Evolutionary conservation across 1,139 yeast species (phyloP), one percentile per base, ranked within the genome.

Genomic region (Spencermartinsiella ligniputridi): DNA sequence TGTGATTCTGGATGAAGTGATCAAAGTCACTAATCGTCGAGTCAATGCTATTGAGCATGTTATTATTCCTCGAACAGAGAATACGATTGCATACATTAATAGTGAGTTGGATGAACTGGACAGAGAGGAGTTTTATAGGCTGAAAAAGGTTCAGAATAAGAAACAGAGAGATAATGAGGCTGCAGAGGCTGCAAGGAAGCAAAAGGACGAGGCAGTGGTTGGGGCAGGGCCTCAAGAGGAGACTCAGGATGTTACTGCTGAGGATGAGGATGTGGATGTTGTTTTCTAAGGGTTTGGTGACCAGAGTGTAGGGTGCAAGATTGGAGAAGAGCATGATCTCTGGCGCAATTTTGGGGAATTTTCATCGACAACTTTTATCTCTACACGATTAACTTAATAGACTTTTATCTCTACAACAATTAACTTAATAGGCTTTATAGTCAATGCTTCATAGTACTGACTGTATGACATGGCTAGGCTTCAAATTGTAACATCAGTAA

Each of bases 11-110:
- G 98, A 92, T 68, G 98, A 92, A 65, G 98, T 92, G 48, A 92
- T 92, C 66, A 92, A 92, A 69, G 96, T 92, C 45, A 92, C 98
- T 47, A 92, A 92, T 68, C 80, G 98, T 71, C 85, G 98, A 76
- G 98, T 92, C 58, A 92, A 92, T 67, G 97, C 98, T 54, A 92
- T 92, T 69, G 98, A 92, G 71, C 97, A 92, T 64, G 97, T 92
- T 42, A 90, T 92, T 60, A 92, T 92, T 49, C 98, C 98, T 51
- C 79, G 97, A 68, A 90, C 97, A 2, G 97, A 92, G 67, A 92
- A 92, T 67, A 92, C 98, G 29, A 92, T 92, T 60, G 78, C 85
- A 34, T 62, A 92, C 67, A 92, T 92, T 71, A 89, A 89, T 67
- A 87, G 96, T 24, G 98, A 92, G 66, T 77, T 92, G 64, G 98